These are phyloP conservation scores for Mrakia gelida DNA, from an alignment of 768 basidiomycete species.

Conservation along the genomic window DNA sequence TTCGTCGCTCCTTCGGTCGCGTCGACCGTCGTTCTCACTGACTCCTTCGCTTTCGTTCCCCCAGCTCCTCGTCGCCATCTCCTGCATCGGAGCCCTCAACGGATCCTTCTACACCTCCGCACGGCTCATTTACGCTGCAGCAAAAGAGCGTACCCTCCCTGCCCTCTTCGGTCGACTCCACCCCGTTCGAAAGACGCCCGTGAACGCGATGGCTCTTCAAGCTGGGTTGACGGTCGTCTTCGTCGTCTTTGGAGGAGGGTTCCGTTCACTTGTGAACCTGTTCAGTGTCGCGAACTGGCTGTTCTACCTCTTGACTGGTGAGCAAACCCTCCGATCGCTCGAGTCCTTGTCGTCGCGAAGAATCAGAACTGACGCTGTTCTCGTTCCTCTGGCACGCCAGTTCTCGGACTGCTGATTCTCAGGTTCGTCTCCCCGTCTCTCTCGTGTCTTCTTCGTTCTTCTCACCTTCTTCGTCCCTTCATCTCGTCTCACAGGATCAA, in stretches of 20 bases:
- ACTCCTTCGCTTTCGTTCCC: background rate
- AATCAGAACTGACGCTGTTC: background rate
- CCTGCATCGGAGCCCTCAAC: conserved; percentile 92
- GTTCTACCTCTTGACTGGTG: conserved; percentile 46
- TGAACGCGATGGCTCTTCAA: conserved; percentile 81
- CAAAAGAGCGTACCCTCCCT: conserved; percentile 81
- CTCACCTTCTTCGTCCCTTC: background rate
- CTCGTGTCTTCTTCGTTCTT: conserved; percentile 64
- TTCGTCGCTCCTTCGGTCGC: background rate
- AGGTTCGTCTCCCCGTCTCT: conserved; percentile 43
- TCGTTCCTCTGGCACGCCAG: conserved; percentile 48
- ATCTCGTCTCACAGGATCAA: conserved; percentile 50
- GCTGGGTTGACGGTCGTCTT: conserved; percentile 66
- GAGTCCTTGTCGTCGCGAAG: background rate
- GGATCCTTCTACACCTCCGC: conserved; percentile 62
- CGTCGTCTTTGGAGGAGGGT: conserved; percentile 76
- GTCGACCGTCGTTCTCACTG: background rate
- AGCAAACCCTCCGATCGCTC: conserved; percentile 39
- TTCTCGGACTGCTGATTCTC: conserved; percentile 79
- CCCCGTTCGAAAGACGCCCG: conserved; percentile 68
- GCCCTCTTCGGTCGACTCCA: conserved; percentile 75
- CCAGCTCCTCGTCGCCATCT: conserved; percentile 71
- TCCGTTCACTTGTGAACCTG: conserved; percentile 29
- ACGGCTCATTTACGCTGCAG: conserved; percentile 83
- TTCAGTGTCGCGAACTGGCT: conserved; percentile 40